Base-by-base conservation (phyloP, 148 eudicot genomes). In the Amaranthus cruentus region DNA sequence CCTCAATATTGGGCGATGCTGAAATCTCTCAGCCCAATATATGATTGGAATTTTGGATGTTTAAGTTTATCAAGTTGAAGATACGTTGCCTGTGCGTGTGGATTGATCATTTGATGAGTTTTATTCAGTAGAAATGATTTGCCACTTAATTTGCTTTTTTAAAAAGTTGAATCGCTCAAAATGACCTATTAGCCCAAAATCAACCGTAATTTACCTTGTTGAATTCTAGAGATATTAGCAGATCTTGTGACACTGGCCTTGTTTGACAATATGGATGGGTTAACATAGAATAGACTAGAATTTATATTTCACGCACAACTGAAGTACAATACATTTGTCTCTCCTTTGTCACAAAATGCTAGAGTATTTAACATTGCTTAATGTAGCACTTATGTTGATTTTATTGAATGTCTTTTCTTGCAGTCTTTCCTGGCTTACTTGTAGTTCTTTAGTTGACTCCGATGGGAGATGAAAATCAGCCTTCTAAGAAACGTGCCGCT, bases 401-500 rank as follows among this genome's bases (percentile, higher is more conserved):
- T 65, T 7, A 50, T 48, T 44, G 58, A 70, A 71, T 70, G 61
- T 21, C 47, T 69, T 48, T 13, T 62, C 77, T 28, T 66, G 72
- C 85, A 78, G 87, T 73, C 76, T 66, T 18, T 77, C 73, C 75
- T 75, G 84, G 50, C 83, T 84, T 63, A 81, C 64, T 77, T 7
- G 12, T 60, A 56, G 10, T 7, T 12, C 15, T 4, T 11, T 42
- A 21, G 4, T 28, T 28, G 38, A 47, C 71, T 67, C 12, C 47
- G 46, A 93, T 91, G 96, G 92, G 84, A 71, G 97, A 94, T 68
- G 91, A 88, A 65, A 83, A 84, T 71, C 97, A 87, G 74, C 87
- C 96, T 74, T 88, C 96, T 51, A 91, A 90, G 84, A 92, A 95
- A 76, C 85, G 99, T 78, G 88, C 89, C 75, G 99, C 97, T 54